phyloP scores from a whole-genome alignment of 2,329 filamentous ascomycete species.

The Aspergillus phoenicis region DNA sequence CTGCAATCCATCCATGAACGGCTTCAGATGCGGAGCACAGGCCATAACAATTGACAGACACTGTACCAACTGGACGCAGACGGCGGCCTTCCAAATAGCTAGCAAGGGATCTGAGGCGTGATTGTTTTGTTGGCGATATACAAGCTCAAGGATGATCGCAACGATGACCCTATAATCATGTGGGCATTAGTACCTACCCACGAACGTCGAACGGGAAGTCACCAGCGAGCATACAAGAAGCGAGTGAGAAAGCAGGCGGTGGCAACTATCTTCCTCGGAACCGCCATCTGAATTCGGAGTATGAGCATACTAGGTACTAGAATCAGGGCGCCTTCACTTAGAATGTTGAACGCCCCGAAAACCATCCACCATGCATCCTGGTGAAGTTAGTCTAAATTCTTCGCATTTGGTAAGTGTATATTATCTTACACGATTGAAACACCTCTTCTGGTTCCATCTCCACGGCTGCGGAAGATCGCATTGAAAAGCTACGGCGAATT shows the following conservation, averaged over 20 bases:
- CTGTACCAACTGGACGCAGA: not conserved
- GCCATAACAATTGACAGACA: not conserved
- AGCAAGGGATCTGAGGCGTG: not conserved
- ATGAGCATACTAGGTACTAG: not conserved
- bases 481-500: constrained; percentile 1
- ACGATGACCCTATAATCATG: not conserved
- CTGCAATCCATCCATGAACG: constrained; percentile 7
- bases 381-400: not conserved
- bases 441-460: not conserved
- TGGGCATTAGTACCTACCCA: not conserved
- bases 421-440: not conserved
- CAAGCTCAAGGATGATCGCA: not conserved
- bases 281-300: not conserved
- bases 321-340: not conserved
- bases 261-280: not conserved
- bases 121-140: not conserved
- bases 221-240: not conserved
- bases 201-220: not conserved
- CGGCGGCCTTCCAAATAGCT: not conserved
- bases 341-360: not conserved
- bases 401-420: not conserved
- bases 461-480: not conserved
- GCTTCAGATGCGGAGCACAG: not conserved
- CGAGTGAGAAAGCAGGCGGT: constrained; percentile 3
- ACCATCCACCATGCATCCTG: constrained; percentile 1